phyloP scores from a whole-genome alignment of 306 rosid genomes.

The Begonia peltatifolia region DNA sequence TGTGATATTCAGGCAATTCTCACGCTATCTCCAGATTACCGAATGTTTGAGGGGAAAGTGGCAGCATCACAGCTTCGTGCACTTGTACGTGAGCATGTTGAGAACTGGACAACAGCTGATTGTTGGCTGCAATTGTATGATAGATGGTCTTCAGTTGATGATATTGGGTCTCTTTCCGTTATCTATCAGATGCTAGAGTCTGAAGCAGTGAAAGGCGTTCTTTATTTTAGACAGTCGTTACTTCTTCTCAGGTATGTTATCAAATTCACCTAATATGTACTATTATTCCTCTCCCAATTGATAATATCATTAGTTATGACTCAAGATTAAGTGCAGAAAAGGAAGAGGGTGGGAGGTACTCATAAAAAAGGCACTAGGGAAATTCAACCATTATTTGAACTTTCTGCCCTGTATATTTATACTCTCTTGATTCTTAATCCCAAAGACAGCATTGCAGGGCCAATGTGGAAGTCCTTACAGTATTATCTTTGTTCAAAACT shows the following conservation, averaged over 20 bases:
- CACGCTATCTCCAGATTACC: constrained; percentile 57
- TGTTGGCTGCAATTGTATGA: constrained; percentile 82
- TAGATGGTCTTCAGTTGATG: constrained; percentile 91
- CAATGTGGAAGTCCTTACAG: too few relatives aligned
- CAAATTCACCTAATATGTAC: too few relatives aligned
- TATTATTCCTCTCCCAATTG: too few relatives aligned
- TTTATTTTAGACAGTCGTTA: constrained; percentile 87
- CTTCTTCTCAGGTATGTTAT: constrained; percentile 70
- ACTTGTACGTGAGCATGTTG: constrained; percentile 79
- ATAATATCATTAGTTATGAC: too few relatives aligned
- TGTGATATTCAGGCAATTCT: constrained; percentile 86
- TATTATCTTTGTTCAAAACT: too few relatives aligned
- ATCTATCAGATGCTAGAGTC: constrained; percentile 93
- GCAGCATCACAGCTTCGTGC: constrained; percentile 76
- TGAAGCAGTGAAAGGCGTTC: constrained; percentile 73
- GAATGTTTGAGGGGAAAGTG: constrained; percentile 84
- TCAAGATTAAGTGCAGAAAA: too few relatives aligned
- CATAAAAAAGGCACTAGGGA: too few relatives aligned
- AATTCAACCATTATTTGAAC: too few relatives aligned
- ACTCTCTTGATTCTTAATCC: too few relatives aligned
- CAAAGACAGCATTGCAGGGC: too few relatives aligned
- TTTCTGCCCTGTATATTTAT: too few relatives aligned
- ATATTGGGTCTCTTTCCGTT: constrained; percentile 79
- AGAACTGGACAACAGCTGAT: constrained; percentile 85
- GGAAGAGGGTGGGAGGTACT: too few relatives aligned